A percentile compares a stretch with the other conserved stretches of the same genome.
Conservation (phyloP, 257 asterid species). For the Capsicum chinense region DNA sequence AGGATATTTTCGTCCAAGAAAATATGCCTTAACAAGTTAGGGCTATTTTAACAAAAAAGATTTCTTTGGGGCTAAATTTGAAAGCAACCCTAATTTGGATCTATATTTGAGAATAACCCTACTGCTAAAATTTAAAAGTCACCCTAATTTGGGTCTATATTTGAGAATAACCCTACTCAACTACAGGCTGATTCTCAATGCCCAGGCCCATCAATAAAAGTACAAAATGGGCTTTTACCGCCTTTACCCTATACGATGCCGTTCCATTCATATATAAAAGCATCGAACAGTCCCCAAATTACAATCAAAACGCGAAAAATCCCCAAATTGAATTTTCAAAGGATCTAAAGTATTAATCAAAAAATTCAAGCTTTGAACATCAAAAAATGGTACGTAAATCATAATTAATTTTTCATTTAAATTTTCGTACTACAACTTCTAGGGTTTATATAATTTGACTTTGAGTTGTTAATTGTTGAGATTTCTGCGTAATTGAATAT, state of each 20-base stretch:
- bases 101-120: too few relatives aligned
- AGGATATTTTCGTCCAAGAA: too few relatives aligned
- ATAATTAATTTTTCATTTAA: not conserved
- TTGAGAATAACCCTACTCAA: too few relatives aligned
- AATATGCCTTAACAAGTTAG: too few relatives aligned
- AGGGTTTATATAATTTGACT: not conserved
- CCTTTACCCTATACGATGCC: not conserved
- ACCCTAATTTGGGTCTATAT: too few relatives aligned
- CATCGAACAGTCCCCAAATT: not conserved
- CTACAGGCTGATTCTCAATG: too few relatives aligned
- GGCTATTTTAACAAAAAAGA: too few relatives aligned
- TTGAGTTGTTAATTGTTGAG: slow-evolving; percentile 16
- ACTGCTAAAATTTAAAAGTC: too few relatives aligned
- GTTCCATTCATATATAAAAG: not conserved
- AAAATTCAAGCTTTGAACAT: not conserved
- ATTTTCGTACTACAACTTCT: not conserved
- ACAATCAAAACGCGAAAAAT: not conserved
- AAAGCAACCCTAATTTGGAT: too few relatives aligned
- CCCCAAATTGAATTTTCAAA: not conserved
- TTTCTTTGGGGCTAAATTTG: too few relatives aligned
- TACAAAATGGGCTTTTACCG: not conserved
- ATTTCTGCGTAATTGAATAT: not conserved
- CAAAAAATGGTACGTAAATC: slow-evolving; percentile 15
- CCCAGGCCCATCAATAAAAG: not conserved
- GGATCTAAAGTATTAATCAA: not conserved